Evolutionary conservation across 2,329 filamentous ascomycete genomes (phyloP).

Genomic region (Verticillium nonalfalfae): DNA sequence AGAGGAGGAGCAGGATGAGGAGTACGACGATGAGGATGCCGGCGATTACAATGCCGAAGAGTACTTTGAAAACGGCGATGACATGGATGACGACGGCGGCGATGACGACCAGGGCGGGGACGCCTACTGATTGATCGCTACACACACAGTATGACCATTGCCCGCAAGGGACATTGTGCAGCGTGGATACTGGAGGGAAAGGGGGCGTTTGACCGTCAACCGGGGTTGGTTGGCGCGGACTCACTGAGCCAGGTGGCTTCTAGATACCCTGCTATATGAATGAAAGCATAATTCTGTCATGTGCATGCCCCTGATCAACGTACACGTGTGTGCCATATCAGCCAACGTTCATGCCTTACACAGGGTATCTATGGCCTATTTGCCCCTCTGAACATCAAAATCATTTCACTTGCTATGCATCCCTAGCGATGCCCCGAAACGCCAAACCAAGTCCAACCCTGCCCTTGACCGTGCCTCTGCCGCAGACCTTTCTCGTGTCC

Average conservation of each 20-base stretch:
- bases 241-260: not conserved
- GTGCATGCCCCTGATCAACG: not conserved
- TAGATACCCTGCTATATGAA: not conserved
- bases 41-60: conserved; percentile 56
- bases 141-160: not conserved
- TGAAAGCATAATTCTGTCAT: not conserved
- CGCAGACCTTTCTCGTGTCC: not conserved
- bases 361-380: not conserved
- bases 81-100: conserved; percentile 44
- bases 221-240: not conserved
- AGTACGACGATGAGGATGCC: conserved; percentile 51
- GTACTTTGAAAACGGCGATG: conserved; percentile 54
- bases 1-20: conserved; percentile 41
- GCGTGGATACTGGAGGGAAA: not conserved
- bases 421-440: not conserved
- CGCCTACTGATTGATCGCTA: not conserved
- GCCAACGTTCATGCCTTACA: not conserved
- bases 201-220: not conserved
- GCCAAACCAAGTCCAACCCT: not conserved
- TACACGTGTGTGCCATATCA: not conserved
- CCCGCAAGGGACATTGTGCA: not conserved
- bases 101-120: conserved; percentile 43
- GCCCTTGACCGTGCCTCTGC: not conserved
- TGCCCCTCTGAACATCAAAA: not conserved
- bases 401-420: not conserved